Evolutionary conservation across 371 early-diverging fungal species (phyloP).

Genomic region (Circinella minor): DNA sequence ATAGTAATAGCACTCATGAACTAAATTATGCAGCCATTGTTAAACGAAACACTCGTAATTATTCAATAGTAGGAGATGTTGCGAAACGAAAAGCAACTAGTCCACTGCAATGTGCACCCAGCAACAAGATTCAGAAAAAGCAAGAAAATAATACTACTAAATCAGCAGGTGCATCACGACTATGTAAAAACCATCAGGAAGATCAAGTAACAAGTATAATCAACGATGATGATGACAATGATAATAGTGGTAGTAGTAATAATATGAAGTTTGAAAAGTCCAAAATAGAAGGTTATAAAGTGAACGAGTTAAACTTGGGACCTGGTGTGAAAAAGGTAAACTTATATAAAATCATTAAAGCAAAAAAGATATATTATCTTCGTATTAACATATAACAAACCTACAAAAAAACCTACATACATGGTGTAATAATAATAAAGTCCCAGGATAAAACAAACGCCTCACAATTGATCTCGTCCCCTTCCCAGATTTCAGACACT

Average conservation of each 20-base stretch:
- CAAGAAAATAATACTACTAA: neutral
- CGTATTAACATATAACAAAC: too few relatives aligned
- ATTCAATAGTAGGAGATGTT: conserved; percentile 21
- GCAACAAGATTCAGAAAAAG: neutral
- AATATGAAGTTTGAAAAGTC: neutral
- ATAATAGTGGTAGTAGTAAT: neutral
- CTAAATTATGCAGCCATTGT: neutral
- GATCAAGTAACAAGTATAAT: too few relatives aligned
- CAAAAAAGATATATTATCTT: neutral
- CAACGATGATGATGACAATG: too few relatives aligned
- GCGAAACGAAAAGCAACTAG: conserved; percentile 34
- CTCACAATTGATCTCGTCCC: too few relatives aligned
- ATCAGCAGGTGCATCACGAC: too few relatives aligned
- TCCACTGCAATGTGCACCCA: neutral
- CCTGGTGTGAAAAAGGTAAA: neutral
- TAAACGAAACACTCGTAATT: conserved; percentile 21
- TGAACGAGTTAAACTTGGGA: too few relatives aligned
- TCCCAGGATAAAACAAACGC: too few relatives aligned
- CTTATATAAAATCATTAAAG: neutral
- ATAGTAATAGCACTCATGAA: too few relatives aligned
- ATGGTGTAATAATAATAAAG: too few relatives aligned
- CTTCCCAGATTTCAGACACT: too few relatives aligned
- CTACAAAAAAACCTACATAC: too few relatives aligned
- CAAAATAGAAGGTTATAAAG: neutral
- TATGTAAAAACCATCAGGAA: too few relatives aligned